Evolutionary conservation across 768 basidiomycete species (phyloP), one percentile per base, ranked within the genome.

Genomic region (Lactarius sanguifluus): DNA sequence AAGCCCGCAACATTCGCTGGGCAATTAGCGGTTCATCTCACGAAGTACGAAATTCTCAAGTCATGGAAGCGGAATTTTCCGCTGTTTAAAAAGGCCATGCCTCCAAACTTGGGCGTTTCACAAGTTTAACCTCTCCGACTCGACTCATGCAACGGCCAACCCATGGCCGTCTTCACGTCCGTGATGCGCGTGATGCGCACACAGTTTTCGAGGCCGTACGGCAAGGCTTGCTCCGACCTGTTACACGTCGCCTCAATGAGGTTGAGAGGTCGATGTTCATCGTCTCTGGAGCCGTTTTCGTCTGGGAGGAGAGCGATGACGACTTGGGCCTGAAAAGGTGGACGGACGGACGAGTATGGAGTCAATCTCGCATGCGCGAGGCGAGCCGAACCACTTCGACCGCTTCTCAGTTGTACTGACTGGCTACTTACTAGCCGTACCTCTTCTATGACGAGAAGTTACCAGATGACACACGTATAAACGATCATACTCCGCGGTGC

Each of bases 301-400:
- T 88, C 55, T 89, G 88, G 88, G 82, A 86, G 71, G 87, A 89
- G 75, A 82, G 82, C 69, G 86, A 88, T 58, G 85, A 87, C 67
- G 86, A 87, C 58, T 80, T 80, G 59, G 86, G 87, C 13, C 76
- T 88, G 59, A 87, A 86, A 72, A 78, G 87, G 68, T 88, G 87
- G 87, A 89, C 87, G 58, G 87, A 89, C 77, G 86, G 86, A 28
- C 83, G 86, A 40, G 79, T 87, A 52, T 88, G 86, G 86, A 85
- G 86, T 60, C 85, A 87, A 74, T 86, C 85, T 62, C 81, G 86
- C 55, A 87, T 87, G 84, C 79, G 86, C 69, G 85, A 85, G 79
- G 84, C 83, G 55, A 65, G 70, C 61, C 54, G 41, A 36, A 59
- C 61, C 23, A 55, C 52, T 41, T 61, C 32, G 40, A 25, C 30